Evolutionary conservation across 2,329 filamentous ascomycete species (phyloP), one percentile per base, ranked within the genome.

Genomic region (Fusarium protoensiforme): DNA sequence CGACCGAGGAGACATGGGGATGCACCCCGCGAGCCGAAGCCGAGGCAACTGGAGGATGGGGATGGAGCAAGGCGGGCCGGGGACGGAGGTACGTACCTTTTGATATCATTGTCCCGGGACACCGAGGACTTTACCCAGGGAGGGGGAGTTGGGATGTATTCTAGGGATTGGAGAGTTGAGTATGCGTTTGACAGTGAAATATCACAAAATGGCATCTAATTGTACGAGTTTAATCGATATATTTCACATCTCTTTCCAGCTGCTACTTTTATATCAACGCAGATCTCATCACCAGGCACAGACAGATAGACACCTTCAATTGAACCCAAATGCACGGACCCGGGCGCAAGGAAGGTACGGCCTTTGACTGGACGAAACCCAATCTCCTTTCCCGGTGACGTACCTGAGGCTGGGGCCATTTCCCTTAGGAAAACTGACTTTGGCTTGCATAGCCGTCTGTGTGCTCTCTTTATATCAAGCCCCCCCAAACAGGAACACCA

Each of bases 11-110:
- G 20, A 33, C 16, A 51, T 31, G 22, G 33, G 64, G 61, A 67
- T 72, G 57, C 38, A 36, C 68, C 69, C 72, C 65, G 68, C 74
- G 67, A 78, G 76, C 76, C 76, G 76, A 78, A 78, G 76, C 76
- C 76, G 76, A 78, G 76, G 76, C 76, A 78, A 71, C 57, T 65
- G 43, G 41, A 43, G 41, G 41, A 43, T 22, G 39, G 39, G 39
- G 38, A 75, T 54, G 51, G 43, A 39, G 60, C 43, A 22, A 22
- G 61, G 73, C 75, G 75, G 75, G 60, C 74, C 71, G 75, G 75
- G 73, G 64, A 51, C 39, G 70, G 67, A 53, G 65, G 43, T 67
- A 69, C 57, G 63, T 73, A 64, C 54, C 46, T 24, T 27, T 35
- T 61, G 57, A 36, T 46, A 71, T 71, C 71, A 71, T 73, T 73